Evolutionary conservation across 2,329 filamentous ascomycete species (phyloP).

Genomic region (Ascochyta koolunga): DNA sequence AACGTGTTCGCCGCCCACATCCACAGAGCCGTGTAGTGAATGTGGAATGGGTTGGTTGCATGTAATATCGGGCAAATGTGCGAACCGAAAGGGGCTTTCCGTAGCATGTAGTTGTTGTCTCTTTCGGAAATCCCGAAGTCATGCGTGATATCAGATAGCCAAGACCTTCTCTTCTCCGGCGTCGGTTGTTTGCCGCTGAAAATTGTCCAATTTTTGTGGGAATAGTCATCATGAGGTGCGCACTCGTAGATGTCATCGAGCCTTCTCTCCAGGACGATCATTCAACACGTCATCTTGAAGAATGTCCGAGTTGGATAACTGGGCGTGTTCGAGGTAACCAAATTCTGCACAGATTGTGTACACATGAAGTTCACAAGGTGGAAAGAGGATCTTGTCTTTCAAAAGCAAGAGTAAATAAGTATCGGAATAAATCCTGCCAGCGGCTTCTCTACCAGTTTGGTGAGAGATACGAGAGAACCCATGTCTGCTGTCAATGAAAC

Average conservation of each 20-base stretch:
- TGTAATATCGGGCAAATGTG: background rate
- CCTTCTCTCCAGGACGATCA: background rate
- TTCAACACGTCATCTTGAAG: background rate
- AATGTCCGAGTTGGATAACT: background rate
- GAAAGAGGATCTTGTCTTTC: background rate
- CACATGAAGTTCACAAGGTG: background rate
- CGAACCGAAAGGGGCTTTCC: background rate
- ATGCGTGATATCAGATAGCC: background rate
- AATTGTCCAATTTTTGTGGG: background rate
- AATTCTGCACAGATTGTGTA: background rate
- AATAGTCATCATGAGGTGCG: background rate
- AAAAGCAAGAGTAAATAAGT: background rate
- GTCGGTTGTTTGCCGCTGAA: background rate
- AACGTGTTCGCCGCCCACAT: background rate
- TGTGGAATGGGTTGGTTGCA: background rate
- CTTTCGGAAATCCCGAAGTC: background rate
- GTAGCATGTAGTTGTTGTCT: background rate
- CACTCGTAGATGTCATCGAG: background rate
- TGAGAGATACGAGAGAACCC: background rate
- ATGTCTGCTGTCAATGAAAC: background rate
- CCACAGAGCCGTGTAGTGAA: slow-evolving; percentile 1
- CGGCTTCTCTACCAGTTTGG: background rate
- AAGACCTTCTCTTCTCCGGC: background rate
- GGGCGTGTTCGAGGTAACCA: background rate
- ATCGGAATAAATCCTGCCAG: background rate